Evolutionary conservation across 2,329 filamentous ascomycete genomes (phyloP), one percentile per base, ranked within the genome.

Genomic region (Gnomoniopsis sp.): DNA sequence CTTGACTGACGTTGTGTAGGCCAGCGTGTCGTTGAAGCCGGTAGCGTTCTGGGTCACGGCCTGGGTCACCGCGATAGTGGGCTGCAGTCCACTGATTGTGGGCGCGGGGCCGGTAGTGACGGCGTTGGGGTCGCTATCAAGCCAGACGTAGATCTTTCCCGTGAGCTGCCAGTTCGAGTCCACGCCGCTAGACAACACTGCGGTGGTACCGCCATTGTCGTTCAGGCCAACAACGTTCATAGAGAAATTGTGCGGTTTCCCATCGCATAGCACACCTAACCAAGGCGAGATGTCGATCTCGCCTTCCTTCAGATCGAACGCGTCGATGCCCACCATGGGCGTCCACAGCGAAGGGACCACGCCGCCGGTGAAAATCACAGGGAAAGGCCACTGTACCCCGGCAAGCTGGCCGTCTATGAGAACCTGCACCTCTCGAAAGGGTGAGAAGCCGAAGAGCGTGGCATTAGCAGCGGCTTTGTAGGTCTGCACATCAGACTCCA

Each of bases 221-320:
- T 85, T 72, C 6, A 93, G 74, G 0, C 89, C 89, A 0, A 80
- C 79, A 3, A 95, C 80, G n/a, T 79, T 76, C 50, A 95, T 84
- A 54, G 83, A 80, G 67, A 93, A 89, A 0, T 74, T 84, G 69
- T 93, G 89, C 4, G 77, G 64, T 2, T 76, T 64, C 0, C 86
- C 87, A 65, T 93, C 86, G 63, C 83, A 87, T 0, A 95, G 77
- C 0, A 88, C 60, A 0, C 88, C 84, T 3, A 95, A 75, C 77
- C 88, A 93, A 0, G 90, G 87, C 1, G 89, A 88, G 46, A 96
- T 85, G 67, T 96, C 90, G 63, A 96, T 90, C 69, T 93, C 88
- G 62, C 90, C 85, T 69, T 95, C 89, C 48, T 83, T 78, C 19
- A 96, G 77, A 68, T 95, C 90, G 69, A 91, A 95, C 0, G 89